A percentile compares a stretch with the other conserved stretches of the same genome.
These are phyloP conservation scores for Myxozyma sirexii DNA, from an alignment of 805 yeast species.

Conservation along the genomic window DNA sequence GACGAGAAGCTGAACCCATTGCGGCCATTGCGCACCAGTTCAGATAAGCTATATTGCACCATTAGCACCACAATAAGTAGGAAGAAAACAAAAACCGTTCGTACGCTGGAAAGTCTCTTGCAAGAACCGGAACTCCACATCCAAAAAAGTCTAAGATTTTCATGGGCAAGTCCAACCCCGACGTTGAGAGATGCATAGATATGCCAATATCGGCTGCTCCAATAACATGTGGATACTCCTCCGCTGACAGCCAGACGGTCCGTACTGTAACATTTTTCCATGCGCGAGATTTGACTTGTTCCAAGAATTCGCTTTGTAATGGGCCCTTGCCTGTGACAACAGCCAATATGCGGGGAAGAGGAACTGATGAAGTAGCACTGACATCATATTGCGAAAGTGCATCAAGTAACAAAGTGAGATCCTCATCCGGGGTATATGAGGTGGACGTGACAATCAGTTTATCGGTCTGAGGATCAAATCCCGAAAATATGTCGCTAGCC, in stretches of 20 bases:
- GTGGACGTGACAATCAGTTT: constrained; percentile 83
- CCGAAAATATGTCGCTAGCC: constrained; percentile 41
- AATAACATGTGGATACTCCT: constrained; percentile 76
- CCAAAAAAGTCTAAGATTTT: constrained; percentile 96
- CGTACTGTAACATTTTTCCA: constrained; percentile 57
- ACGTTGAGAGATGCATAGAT: constrained; percentile 86
- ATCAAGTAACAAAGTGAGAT: constrained; percentile 66
- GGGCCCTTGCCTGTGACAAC: constrained; percentile 99
- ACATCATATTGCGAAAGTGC: constrained; percentile 66
- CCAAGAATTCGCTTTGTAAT: constrained; percentile 57
- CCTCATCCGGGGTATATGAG: constrained; percentile 95
- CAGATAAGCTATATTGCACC: constrained; percentile 50
- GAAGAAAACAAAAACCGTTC: not conserved
- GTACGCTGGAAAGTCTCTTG: constrained; percentile 71
- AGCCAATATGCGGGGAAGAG: constrained; percentile 50
- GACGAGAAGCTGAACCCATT: constrained; percentile 68
- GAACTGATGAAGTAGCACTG: constrained; percentile 14
- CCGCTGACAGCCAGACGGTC: constrained; percentile 74
- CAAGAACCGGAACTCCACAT: constrained; percentile 87
- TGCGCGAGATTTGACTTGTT: constrained; percentile 48
- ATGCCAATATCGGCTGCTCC: constrained; percentile 83
- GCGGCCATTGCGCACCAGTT: constrained; percentile 65
- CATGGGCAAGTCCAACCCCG: constrained; percentile 96
- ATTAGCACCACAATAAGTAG: not conserved
- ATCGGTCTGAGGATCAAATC: constrained; percentile 48